phyloP scores from a whole-genome alignment of 1,284 basidiomycete genomes.

The Leccinum ponderosum region DNA sequence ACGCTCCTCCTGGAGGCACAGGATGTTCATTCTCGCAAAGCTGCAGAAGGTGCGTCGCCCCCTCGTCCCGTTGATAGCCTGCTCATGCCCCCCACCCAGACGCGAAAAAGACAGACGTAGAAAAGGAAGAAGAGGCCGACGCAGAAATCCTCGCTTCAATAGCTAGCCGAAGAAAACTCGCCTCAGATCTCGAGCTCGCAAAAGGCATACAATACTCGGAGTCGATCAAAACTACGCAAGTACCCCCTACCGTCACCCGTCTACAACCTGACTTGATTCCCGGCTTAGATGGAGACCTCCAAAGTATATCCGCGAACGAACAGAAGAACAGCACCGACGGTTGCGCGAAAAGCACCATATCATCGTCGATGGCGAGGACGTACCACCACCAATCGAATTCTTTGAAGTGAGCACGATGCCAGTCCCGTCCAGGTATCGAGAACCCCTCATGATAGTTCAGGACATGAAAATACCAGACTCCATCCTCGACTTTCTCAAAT shows the following conservation, averaged over 20 bases:
- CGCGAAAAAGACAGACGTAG: slow-evolving; percentile 79
- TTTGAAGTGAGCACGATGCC: slow-evolving; percentile 64
- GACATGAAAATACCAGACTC: slow-evolving; percentile 97
- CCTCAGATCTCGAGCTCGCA: slow-evolving; percentile 90
- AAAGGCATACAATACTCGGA: slow-evolving; percentile 92
- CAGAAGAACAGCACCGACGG: slow-evolving; percentile 68
- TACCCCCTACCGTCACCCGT: slow-evolving; percentile 5
- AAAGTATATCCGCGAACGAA: slow-evolving; percentile 73
- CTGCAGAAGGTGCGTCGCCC: slow-evolving; percentile 66
- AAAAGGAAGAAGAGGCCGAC: slow-evolving; percentile 88
- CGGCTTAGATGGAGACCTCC: slow-evolving; percentile 83
- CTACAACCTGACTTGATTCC: slow-evolving; percentile 7
- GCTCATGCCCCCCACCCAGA: slow-evolving; percentile 48
- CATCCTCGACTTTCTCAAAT: slow-evolving; percentile 80
- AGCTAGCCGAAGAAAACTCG: slow-evolving; percentile 87
- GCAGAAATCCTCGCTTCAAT: slow-evolving; percentile 91
- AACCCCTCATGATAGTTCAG: slow-evolving; percentile 39
- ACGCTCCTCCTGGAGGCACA: slow-evolving; percentile 90
- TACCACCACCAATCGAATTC: slow-evolving; percentile 93
- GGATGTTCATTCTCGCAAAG: slow-evolving; percentile 84
- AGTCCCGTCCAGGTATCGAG: neutral
- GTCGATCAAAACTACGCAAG: slow-evolving; percentile 79
- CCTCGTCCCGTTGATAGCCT: neutral
- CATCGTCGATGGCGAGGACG: slow-evolving; percentile 85
- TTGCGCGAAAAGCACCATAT: slow-evolving; percentile 93